These are phyloP conservation scores for Rutstroemia sydowiana DNA, from an alignment of 2,329 filamentous ascomycete species.

Conservation along the genomic window DNA sequence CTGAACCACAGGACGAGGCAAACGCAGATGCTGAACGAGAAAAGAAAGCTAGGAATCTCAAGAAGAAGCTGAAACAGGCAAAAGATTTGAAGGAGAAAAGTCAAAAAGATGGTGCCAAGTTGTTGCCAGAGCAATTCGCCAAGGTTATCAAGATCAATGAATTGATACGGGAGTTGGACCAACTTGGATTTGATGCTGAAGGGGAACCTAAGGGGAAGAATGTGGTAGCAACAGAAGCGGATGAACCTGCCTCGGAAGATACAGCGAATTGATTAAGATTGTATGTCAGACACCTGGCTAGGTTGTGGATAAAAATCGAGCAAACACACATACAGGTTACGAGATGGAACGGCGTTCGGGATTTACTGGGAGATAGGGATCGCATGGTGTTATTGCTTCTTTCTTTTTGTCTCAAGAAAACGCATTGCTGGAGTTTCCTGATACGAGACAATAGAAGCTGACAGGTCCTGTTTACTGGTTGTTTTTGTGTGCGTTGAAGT, in stretches of 20 bases:
- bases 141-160: constrained; percentile 98
- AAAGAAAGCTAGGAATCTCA: constrained; percentile 85
- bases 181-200: constrained; percentile 74
- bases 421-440: neutral
- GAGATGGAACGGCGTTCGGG: neutral
- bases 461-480: neutral
- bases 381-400: no score
- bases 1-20: constrained; percentile 29
- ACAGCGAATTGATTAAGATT: no score
- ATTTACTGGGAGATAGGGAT: no score
- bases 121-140: constrained; percentile 90
- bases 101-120: constrained; percentile 73
- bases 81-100: constrained; percentile 77
- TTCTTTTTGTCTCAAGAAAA: neutral
- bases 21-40: constrained; percentile 74
- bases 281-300: no score
- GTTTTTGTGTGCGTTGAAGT: neutral
- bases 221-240: constrained; percentile 12
- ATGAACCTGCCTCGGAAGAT: neutral
- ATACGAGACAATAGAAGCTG: neutral
- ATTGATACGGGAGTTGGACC: constrained; percentile 78
- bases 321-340: neutral
- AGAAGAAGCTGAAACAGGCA: constrained; percentile 93
- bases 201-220: constrained; percentile 51
- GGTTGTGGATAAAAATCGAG: neutral